Conservation (phyloP, 2,329 filamentous ascomycete genomes). For the Ophiognomonia clavigignenti-juglandacearum region DNA sequence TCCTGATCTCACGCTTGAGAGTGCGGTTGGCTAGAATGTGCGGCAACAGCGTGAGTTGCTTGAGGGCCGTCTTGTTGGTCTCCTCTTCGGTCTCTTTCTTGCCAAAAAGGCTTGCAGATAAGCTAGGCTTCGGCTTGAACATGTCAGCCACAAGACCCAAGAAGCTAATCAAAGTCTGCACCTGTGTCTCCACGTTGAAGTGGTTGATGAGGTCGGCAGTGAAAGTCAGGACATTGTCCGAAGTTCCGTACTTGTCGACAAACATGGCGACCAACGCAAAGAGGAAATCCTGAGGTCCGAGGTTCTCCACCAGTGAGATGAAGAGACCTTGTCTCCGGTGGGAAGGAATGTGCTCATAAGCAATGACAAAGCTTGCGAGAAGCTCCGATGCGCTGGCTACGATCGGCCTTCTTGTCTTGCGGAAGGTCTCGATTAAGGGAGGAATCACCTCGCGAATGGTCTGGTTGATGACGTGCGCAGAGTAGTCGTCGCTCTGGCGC, state of each 20-base stretch:
- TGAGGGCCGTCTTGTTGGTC: constrained; percentile 45
- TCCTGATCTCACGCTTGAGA: constrained; percentile 50
- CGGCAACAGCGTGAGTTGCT: constrained; percentile 53
- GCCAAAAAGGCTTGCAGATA: constrained; percentile 69
- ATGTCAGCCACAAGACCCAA: constrained; percentile 71
- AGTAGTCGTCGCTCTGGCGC: constrained; percentile 93
- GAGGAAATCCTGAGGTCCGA: constrained; percentile 82
- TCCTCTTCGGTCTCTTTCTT: constrained; percentile 43
- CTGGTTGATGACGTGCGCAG: constrained; percentile 90
- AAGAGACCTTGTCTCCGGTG: constrained; percentile 82
- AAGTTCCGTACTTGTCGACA: constrained; percentile 80
- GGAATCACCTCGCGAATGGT: constrained; percentile 94
- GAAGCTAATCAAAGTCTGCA: constrained; percentile 73
- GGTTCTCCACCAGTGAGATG: constrained; percentile 74
- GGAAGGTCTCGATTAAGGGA: constrained; percentile 79
- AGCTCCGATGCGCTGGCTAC: constrained; percentile 82
- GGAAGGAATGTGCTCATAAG: constrained; percentile 90
- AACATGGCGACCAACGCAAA: constrained; percentile 86
- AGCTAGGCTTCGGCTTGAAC: constrained; percentile 66
- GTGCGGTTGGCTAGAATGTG: constrained; percentile 54
- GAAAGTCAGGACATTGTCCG: constrained; percentile 69
- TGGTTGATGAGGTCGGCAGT: constrained; percentile 67
- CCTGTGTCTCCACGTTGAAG: constrained; percentile 70
- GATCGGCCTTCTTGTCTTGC: constrained; percentile 71
- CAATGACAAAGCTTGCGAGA: constrained; percentile 91